Conservation (phyloP, 1,284 basidiomycete species). For the Sanguinoderma infundibulare region DNA sequence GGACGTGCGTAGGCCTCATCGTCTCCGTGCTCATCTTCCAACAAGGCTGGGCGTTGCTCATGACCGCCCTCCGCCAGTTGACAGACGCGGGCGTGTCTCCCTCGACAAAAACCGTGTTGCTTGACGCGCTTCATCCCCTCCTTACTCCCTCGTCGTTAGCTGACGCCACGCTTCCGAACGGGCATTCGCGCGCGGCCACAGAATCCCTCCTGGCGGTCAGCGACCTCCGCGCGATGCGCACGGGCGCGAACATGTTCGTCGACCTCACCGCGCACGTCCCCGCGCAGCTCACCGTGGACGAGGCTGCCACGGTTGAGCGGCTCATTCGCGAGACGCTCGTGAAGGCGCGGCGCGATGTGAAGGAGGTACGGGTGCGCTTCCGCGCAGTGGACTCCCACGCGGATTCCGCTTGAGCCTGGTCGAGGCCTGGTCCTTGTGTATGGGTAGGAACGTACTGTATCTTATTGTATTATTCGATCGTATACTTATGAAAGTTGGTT, state of each 20-base stretch:
- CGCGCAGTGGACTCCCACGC: conserved; percentile 41
- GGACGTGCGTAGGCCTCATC: conserved; percentile 68
- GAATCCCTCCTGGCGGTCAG: conserved; percentile 52
- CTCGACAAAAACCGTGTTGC: conserved; percentile 56
- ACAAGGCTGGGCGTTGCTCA: conserved; percentile 79
- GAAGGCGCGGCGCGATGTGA: conserved; percentile 69
- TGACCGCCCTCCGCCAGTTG: conserved; percentile 80
- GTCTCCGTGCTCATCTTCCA: conserved; percentile 90
- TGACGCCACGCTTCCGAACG: conserved; percentile 7
- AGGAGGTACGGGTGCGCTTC: conserved; percentile 82
- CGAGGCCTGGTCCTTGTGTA: not conserved
- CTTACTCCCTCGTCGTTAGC: conserved; percentile 38
- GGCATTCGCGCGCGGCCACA: not conserved
- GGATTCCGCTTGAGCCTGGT: not conserved
- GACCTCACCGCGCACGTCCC: conserved; percentile 78
- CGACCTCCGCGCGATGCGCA: conserved; percentile 76
- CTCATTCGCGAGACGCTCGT: conserved; percentile 67
- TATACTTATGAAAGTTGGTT: not conserved
- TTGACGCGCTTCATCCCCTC: conserved; percentile 58
- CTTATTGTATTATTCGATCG: not conserved
- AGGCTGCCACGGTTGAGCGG: conserved; percentile 63
- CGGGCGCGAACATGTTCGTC: conserved; percentile 77
- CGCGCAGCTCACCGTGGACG: conserved; percentile 57
- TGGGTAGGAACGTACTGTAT: not conserved
- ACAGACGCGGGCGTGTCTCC: conserved; percentile 84